A percentile compares a stretch with the other conserved stretches of the same genome.
Evolutionary conservation across 2,329 filamentous ascomycete species (phyloP).

Genomic region (Dryadomyces sulphureus): DNA sequence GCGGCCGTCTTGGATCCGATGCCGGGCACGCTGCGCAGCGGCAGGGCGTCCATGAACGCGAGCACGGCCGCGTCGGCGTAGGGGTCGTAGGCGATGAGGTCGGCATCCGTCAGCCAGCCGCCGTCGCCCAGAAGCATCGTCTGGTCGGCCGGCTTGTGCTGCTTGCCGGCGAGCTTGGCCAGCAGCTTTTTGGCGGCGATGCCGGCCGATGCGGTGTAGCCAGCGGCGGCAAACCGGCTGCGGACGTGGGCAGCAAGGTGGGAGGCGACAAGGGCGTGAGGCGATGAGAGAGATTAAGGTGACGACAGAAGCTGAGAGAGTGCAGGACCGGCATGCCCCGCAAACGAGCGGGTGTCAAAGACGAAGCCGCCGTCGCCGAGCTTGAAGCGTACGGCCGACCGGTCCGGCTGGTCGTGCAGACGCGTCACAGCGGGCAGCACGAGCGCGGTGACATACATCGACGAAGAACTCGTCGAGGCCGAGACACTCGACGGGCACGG

Average conservation of each 20-base stretch:
- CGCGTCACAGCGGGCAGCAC: slow-evolving; percentile 65
- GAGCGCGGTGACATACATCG: slow-evolving; percentile 81
- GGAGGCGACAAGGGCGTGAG: slow-evolving; percentile 63
- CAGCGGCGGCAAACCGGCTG: slow-evolving; percentile 46
- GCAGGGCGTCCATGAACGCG: slow-evolving; percentile 59
- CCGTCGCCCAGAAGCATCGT: slow-evolving; percentile 52
- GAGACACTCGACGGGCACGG: slow-evolving; percentile 59
- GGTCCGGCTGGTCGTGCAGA: slow-evolving; percentile 41
- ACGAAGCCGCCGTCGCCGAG: slow-evolving; percentile 59
- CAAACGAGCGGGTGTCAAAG: slow-evolving; percentile 56
- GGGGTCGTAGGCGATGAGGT: too few relatives aligned
- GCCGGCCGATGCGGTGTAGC: slow-evolving; percentile 78
- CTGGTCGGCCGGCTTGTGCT: slow-evolving; percentile 77
- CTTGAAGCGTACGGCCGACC: slow-evolving; percentile 58
- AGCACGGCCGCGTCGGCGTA: slow-evolving; percentile 36
- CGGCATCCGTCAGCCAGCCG: too few relatives aligned
- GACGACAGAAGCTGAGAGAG: too few relatives aligned
- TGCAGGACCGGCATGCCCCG: slow-evolving; percentile 49
- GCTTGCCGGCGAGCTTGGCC: slow-evolving; percentile 69
- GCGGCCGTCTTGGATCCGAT: slow-evolving; percentile 65
- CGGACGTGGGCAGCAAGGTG: slow-evolving; percentile 69
- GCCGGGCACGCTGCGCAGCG: slow-evolving; percentile 69
- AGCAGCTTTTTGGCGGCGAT: slow-evolving; percentile 78
- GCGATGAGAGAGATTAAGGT: too few relatives aligned
- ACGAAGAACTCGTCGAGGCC: slow-evolving; percentile 84